Percentiles rank a stretch among this genome's conserved stretches.
These are phyloP conservation scores for Colletotrichum incanum DNA, from an alignment of 2,329 filamentous ascomycete genomes.

Conservation along the genomic window DNA sequence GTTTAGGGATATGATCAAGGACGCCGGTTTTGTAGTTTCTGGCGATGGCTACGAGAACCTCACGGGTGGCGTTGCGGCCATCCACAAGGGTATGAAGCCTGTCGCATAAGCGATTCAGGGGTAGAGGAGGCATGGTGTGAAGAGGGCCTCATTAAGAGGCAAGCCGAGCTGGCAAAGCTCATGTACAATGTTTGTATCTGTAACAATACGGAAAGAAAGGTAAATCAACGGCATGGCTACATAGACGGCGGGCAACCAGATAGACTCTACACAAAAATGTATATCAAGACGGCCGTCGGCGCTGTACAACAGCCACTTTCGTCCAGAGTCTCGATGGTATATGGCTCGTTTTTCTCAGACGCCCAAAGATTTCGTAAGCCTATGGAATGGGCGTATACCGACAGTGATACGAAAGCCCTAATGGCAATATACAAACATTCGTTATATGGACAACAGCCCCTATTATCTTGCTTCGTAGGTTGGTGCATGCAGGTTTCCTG, in stretches of 20 bases:
- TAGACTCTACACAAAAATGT: constrained; percentile 24
- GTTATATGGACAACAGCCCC: background rate
- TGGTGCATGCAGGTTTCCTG: background rate
- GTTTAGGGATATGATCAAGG: constrained; percentile 86
- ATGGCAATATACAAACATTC: background rate
- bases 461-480: background rate
- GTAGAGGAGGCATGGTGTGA: background rate
- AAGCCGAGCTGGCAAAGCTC: constrained; percentile 14
- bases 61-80: constrained; percentile 92
- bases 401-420: background rate
- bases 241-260: constrained; percentile 10
- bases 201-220: constrained; percentile 22
- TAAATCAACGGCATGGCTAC: constrained; percentile 2
- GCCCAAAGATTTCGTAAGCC: background rate
- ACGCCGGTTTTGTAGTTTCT: constrained; percentile 88
- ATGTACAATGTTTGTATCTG: constrained; percentile 36
- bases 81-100: constrained; percentile 96
- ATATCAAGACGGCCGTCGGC: constrained; percentile 27
- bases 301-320: constrained; percentile 1
- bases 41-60: constrained; percentile 90
- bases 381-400: background rate
- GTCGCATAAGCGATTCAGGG: constrained; percentile 46
- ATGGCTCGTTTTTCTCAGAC: background rate
- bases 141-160: background rate
- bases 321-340: background rate